Conservation (phyloP, 23 red algal genomes). For the Cyanidioschyzon merolae region DNA sequence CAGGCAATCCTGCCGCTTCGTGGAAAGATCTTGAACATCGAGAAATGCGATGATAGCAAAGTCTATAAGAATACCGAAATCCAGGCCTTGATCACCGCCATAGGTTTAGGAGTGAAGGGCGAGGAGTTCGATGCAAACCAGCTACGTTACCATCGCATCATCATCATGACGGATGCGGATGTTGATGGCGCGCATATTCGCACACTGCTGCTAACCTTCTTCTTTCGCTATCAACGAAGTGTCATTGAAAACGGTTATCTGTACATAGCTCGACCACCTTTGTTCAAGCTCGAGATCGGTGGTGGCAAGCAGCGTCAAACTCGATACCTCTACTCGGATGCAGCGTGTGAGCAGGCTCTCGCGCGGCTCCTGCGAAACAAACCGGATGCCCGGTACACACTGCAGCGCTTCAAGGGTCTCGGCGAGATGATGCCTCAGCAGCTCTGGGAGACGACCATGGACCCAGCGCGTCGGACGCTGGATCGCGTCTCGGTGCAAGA, state of each 20-base stretch:
- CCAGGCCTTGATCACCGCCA: conserved; percentile 76
- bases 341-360: conserved; percentile 29
- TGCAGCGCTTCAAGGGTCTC: conserved; percentile 93
- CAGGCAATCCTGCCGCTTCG: conserved; percentile 91
- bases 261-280: conserved; percentile 87
- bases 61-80: conserved; percentile 90
- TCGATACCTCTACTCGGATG: conserved; percentile 57
- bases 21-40: conserved; percentile 98
- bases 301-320: conserved; percentile 20
- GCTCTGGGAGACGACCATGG: conserved; percentile 96
- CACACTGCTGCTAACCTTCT: conserved; percentile 93
- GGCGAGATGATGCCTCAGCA: conserved; percentile 92
- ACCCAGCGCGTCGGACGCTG: conserved; percentile 51
- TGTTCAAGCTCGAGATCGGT: conserved; percentile 73
- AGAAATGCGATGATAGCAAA: conserved; percentile 78
- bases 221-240: conserved; percentile 83
- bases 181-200: conserved; percentile 96
- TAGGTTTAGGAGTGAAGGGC: conserved; percentile 74
- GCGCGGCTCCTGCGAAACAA: conserved; percentile 25
- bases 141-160: conserved; percentile 85
- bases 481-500: conserved; percentile 80
- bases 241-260: conserved; percentile 82
- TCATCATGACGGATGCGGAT: conserved; percentile 99
- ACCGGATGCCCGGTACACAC: conserved; percentile 38
- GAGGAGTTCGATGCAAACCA: conserved; percentile 52